A percentile compares a stretch with the other conserved stretches of the same genome.
These are phyloP conservation scores for Suillus brevipes DNA, from an alignment of 768 basidiomycete species.

Conservation along the genomic window DNA sequence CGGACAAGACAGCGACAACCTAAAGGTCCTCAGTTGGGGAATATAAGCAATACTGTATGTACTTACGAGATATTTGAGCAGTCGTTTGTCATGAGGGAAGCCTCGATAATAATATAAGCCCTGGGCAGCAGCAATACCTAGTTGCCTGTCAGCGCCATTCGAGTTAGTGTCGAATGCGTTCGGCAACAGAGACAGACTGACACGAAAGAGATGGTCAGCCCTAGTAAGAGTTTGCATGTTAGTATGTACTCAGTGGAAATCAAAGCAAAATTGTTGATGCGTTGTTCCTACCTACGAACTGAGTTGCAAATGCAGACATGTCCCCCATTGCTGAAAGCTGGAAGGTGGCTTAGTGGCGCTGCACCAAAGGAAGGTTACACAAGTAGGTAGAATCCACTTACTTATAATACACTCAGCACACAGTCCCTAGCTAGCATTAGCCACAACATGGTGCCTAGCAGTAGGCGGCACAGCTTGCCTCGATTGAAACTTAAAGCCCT, in stretches of 20 bases:
- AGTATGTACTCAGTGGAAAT: neutral
- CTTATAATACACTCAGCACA: neutral
- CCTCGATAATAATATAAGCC: neutral
- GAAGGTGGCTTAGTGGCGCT: neutral
- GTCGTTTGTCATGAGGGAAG: slow-evolving; percentile 7
- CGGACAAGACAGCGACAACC: neutral
- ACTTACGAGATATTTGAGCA: slow-evolving; percentile 7
- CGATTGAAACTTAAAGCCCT: neutral
- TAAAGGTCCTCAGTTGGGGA: neutral
- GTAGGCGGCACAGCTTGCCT: no score
- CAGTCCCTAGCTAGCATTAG: neutral
- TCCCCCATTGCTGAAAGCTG: neutral
- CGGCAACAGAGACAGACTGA: neutral
- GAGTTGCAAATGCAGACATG: neutral
- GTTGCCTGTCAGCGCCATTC: neutral
- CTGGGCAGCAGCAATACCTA: neutral
- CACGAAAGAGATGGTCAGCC: neutral
- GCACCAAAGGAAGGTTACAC: neutral
- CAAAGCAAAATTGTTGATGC: neutral
- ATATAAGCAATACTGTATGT: neutral
- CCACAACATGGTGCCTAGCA: neutral
- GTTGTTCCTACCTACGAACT: neutral
- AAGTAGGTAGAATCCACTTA: neutral
- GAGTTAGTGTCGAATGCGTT: neutral
- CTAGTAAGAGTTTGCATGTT: neutral